Evolutionary conservation across 257 asterid species (phyloP).

Genomic region (Solanum rostratum): DNA sequence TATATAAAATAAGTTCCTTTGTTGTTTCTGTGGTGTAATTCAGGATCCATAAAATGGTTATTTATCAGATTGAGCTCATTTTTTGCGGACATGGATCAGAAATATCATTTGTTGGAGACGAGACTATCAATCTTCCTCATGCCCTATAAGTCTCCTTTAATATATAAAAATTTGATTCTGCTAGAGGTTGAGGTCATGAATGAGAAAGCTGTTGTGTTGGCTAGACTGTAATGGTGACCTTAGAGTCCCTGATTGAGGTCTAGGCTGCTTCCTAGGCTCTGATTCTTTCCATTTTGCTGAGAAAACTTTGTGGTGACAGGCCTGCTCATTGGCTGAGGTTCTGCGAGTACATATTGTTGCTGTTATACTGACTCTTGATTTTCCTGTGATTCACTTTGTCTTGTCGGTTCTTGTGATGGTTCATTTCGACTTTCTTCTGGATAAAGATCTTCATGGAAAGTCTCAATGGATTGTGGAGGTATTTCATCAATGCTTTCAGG

Average conservation of each 20-base stretch:
- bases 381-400: neutral
- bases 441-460: no score
- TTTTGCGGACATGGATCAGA: constrained; percentile 70
- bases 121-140: constrained; percentile 51
- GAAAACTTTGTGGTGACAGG: no score
- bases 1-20: neutral
- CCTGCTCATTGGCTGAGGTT: no score
- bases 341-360: neutral
- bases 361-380: neutral
- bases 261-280: no score
- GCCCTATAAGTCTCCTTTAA: constrained; percentile 18
- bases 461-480: no score
- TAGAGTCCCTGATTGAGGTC: no score
- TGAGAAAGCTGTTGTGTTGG: neutral
- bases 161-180: no score
- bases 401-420: neutral
- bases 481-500: no score
- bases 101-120: constrained; percentile 38
- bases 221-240: neutral
- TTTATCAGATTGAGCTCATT: neutral
- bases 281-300: no score
- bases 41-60: neutral
- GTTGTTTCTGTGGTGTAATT: neutral
- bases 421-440: neutral
- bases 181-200: no score